Evolutionary conservation across 139 green algal genomes (phyloP).

Genomic region (Chlorella sp.): DNA sequence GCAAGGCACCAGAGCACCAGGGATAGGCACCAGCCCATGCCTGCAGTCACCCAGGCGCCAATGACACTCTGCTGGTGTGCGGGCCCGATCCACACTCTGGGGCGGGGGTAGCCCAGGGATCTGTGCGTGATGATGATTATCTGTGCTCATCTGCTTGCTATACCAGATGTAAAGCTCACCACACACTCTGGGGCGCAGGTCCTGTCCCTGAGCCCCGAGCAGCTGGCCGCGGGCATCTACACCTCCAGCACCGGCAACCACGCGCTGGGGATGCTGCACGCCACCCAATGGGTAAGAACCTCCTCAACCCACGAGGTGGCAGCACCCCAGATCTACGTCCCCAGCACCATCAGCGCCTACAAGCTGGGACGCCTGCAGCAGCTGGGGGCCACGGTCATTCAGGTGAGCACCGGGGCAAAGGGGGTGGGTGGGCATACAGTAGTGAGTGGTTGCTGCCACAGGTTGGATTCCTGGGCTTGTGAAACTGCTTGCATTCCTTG

Average conservation of each 20-base stretch:
- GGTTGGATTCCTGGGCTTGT: not conserved
- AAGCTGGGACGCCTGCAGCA: too few species aligned
- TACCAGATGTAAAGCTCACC: not conserved
- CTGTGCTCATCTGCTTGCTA: not conserved
- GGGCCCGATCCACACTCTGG: too few species aligned
- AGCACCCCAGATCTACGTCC: not conserved
- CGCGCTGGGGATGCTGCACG: not conserved
- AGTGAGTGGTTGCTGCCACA: not conserved
- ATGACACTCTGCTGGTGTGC: too few species aligned
- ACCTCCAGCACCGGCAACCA: not conserved
- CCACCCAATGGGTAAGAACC: not conserved
- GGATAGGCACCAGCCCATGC: not conserved
- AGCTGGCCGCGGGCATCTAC: not conserved
- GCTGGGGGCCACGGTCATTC: too few species aligned
- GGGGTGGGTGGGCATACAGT: not conserved
- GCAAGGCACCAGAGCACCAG: too few species aligned
- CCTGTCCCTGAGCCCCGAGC: not conserved
- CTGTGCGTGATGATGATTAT: not conserved
- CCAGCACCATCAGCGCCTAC: not conserved
- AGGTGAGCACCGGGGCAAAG: not conserved
- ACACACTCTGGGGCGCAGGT: too few species aligned
- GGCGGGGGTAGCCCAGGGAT: not conserved
- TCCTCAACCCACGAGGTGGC: not conserved
- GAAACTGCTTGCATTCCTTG: not conserved
- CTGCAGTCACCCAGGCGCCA: too few species aligned